Conservation (phyloP, 164 flowering plant genomes). For the Piper betle region DNA sequence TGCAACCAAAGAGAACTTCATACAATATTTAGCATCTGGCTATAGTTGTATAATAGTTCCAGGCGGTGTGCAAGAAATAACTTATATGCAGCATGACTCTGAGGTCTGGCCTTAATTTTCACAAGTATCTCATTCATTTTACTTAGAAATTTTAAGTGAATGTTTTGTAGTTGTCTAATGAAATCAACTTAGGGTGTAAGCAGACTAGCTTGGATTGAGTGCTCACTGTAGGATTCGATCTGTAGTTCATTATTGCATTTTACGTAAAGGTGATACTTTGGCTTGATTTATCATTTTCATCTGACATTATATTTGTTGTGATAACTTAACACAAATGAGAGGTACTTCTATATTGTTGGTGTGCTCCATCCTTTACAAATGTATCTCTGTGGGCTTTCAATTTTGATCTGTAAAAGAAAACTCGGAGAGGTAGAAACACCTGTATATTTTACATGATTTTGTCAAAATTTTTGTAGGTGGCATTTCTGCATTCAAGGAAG, state of each 20-base stretch:
- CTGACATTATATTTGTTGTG: too few relatives aligned
- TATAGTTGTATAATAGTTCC: conserved; percentile 88
- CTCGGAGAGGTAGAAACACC: background rate
- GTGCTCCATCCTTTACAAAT: background rate
- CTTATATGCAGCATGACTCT: conserved; percentile 53
- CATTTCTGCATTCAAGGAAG: conserved; percentile 58
- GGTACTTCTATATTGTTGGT: too few relatives aligned
- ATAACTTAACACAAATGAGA: too few relatives aligned
- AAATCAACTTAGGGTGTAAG: too few relatives aligned
- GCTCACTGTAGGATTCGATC: too few relatives aligned
- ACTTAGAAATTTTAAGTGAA: too few relatives aligned
- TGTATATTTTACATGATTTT: background rate
- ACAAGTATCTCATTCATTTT: background rate
- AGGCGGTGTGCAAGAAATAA: conserved; percentile 85
- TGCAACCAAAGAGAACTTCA: conserved; percentile 65
- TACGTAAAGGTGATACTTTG: too few relatives aligned
- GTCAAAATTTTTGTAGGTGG: conserved; percentile 30
- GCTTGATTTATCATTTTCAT: too few relatives aligned
- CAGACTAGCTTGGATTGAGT: too few relatives aligned
- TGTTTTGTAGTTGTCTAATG: too few relatives aligned
- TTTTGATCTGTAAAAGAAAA: background rate
- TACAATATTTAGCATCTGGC: conserved; percentile 59
- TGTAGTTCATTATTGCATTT: too few relatives aligned
- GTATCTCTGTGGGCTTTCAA: background rate
- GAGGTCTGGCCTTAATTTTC: conserved; percentile 40